These are phyloP conservation scores for Pneumocystis canis DNA, from an alignment of 1,139 yeast species.

Conservation along the genomic window DNA sequence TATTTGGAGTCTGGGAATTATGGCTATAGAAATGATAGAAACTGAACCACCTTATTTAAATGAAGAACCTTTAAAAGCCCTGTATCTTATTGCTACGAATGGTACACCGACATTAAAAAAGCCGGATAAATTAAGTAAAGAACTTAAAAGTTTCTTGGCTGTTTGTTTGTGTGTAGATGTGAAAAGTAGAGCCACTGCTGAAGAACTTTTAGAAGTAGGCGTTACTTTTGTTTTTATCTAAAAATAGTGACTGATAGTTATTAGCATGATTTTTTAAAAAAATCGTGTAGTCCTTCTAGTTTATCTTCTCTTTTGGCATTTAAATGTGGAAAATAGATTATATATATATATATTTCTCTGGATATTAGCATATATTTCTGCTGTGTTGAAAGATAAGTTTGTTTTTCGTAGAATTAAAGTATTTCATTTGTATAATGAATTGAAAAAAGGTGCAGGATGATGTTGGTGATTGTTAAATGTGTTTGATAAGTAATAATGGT, in stretches of 20 bases:
- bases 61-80: constrained; percentile 83
- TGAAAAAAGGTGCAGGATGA: background rate
- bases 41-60: constrained; percentile 92
- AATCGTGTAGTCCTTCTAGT: constrained; percentile 55
- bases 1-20: constrained; percentile 94
- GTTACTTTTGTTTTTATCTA: background rate
- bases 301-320: constrained; percentile 59
- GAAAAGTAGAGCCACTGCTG: constrained; percentile 77
- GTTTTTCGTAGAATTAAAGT: background rate
- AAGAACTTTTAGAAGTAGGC: constrained; percentile 53
- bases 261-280: constrained; percentile 55
- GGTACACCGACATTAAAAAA: constrained; percentile 91
- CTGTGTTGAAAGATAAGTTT: background rate
- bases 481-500: background rate
- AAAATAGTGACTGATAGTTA: background rate
- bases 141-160: constrained; percentile 73
- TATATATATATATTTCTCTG: background rate
- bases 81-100: constrained; percentile 84
- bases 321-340: constrained; percentile 27
- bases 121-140: constrained; percentile 64
- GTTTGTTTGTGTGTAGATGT: constrained; percentile 94
- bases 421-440: background rate
- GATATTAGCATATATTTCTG: background rate
- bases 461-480: background rate
- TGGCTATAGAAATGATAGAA: constrained; percentile 97